These are phyloP conservation scores for Basidioascus undulatus DNA, from an alignment of 768 basidiomycete genomes.

Conservation along the genomic window DNA sequence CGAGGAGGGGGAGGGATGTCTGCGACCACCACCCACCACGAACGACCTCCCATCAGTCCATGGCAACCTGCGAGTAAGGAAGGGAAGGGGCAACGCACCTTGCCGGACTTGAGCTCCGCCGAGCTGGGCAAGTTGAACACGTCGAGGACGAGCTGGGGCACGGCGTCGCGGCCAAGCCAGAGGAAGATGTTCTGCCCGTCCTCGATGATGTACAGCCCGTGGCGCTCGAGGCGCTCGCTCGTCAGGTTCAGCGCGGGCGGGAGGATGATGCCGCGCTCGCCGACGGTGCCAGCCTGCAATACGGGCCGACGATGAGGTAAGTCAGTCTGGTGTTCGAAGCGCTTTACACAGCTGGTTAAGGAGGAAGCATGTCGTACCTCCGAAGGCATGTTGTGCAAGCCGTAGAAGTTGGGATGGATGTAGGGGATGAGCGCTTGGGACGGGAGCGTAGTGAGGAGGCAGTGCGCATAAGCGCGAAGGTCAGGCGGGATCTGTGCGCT, in stretches of 20 bases:
- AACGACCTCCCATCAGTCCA: too few relatives aligned
- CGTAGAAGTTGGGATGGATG: slow-evolving; percentile 84
- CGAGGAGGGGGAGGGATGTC: slow-evolving; percentile 70
- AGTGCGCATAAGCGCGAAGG: slow-evolving; percentile 83
- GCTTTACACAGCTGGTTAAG: slow-evolving; percentile 4
- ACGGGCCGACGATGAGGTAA: neutral
- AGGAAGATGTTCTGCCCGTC: slow-evolving; percentile 95
- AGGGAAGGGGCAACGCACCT: slow-evolving; percentile 32
- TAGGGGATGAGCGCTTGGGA: slow-evolving; percentile 79
- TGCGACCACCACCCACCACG: too few relatives aligned
- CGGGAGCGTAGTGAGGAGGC: slow-evolving; percentile 68
- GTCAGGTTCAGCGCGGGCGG: slow-evolving; percentile 73
- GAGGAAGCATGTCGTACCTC: slow-evolving; percentile 39
- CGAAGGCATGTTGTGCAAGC: slow-evolving; percentile 82
- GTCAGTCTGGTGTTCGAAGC: neutral
- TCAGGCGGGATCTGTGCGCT: slow-evolving; percentile 94
- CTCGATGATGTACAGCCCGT: slow-evolving; percentile 89
- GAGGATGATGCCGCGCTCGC: slow-evolving; percentile 65
- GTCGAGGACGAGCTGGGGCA: slow-evolving; percentile 81
- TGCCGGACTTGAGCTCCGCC: slow-evolving; percentile 73
- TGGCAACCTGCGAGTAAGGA: neutral
- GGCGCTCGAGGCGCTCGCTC: slow-evolving; percentile 80
- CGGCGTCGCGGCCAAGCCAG: slow-evolving; percentile 93
- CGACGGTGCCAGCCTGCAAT: slow-evolving; percentile 80
- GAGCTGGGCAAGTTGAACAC: slow-evolving; percentile 79